These are phyloP conservation scores for Rhodotorula toruloides DNA, from an alignment of 768 basidiomycete species.

Conservation along the genomic window DNA sequence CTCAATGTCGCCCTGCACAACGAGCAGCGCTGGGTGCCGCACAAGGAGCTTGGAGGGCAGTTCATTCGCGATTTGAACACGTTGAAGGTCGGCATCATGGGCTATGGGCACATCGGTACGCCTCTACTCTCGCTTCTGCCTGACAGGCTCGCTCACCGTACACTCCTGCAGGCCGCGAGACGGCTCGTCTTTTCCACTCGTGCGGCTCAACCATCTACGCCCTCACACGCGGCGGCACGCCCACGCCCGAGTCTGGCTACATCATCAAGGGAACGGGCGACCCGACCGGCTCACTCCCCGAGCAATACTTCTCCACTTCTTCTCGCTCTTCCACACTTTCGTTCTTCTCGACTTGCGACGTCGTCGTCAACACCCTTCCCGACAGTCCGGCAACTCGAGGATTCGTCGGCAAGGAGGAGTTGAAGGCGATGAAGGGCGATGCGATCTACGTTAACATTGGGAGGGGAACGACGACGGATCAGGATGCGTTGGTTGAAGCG, in stretches of 20 bases:
- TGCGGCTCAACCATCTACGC: slow-evolving; percentile 22
- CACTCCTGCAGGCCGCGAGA: slow-evolving; percentile 19
- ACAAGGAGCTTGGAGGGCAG: slow-evolving; percentile 8
- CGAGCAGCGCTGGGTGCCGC: slow-evolving; percentile 19
- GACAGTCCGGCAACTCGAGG: slow-evolving; percentile 4
- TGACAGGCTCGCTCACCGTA: no score
- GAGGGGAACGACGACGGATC: slow-evolving; percentile 45
- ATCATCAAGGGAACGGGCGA: slow-evolving; percentile 35
- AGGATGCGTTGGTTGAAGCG: slow-evolving; percentile 26
- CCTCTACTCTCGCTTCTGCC: no score
- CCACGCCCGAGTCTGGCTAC: slow-evolving; percentile 17
- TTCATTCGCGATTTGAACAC: slow-evolving; percentile 32
- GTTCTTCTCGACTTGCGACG: slow-evolving; percentile 30
- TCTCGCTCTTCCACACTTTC: not conserved
- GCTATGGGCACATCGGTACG: slow-evolving; percentile 33
- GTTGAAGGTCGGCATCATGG: slow-evolving; percentile 26
- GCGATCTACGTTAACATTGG: slow-evolving; percentile 48
- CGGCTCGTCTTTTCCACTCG: slow-evolving; percentile 20
- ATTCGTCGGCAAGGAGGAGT: slow-evolving; percentile 22
- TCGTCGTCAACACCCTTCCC: slow-evolving; percentile 36
- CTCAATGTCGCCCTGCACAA: not conserved
- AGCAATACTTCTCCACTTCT: slow-evolving; percentile 19
- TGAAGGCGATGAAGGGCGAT: slow-evolving; percentile 43
- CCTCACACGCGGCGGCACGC: slow-evolving; percentile 8
- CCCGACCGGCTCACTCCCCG: slow-evolving; percentile 19